Percentiles rank a stretch among this genome's conserved stretches.
These are phyloP conservation scores for Hypoxylon sp. DNA, from an alignment of 2,329 filamentous ascomycete genomes.

Conservation along the genomic window DNA sequence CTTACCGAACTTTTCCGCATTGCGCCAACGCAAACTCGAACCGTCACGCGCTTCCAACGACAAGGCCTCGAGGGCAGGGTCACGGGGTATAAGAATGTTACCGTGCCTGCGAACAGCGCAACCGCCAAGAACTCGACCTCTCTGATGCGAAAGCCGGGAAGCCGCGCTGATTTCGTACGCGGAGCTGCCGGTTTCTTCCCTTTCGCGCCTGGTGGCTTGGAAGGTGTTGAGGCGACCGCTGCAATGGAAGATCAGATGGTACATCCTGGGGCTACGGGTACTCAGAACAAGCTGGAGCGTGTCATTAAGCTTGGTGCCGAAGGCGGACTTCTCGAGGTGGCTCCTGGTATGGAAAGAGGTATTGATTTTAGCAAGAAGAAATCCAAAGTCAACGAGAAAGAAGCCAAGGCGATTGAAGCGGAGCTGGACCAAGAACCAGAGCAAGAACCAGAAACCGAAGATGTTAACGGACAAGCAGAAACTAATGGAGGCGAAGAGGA, in stretches of 20 bases:
- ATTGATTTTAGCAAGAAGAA: slow-evolving; percentile 77
- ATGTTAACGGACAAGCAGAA: slow-evolving; percentile 51
- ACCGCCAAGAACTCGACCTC: slow-evolving; percentile 97
- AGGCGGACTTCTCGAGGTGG: slow-evolving; percentile 82
- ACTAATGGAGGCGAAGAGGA: slow-evolving; percentile 53
- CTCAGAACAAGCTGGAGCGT: slow-evolving; percentile 76
- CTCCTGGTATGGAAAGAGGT: slow-evolving; percentile 86
- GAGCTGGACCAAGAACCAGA: slow-evolving; percentile 66
- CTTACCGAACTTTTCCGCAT: slow-evolving; percentile 88
- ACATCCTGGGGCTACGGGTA: slow-evolving; percentile 62
- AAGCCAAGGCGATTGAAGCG: slow-evolving; percentile 71
- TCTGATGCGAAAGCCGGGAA: slow-evolving; percentile 86
- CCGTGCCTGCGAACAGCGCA: slow-evolving; percentile 87
- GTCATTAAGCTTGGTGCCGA: slow-evolving; percentile 87
- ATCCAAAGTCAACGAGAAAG: slow-evolving; percentile 68
- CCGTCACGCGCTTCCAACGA: slow-evolving; percentile 91
- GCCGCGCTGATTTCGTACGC: slow-evolving; percentile 89
- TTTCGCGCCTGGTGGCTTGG: slow-evolving; percentile 91
- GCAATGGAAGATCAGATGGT: slow-evolving; percentile 84
- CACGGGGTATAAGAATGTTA: slow-evolving; percentile 94
- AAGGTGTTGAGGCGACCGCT: slow-evolving; percentile 87
- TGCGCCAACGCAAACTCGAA: slow-evolving; percentile 91
- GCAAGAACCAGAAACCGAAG: slow-evolving; percentile 53
- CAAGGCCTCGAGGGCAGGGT: slow-evolving; percentile 94
- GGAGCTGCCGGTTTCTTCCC: slow-evolving; percentile 95